Base-by-base conservation (phyloP, 1,284 basidiomycete species). In the Boletellus dicymbophilus region DNA sequence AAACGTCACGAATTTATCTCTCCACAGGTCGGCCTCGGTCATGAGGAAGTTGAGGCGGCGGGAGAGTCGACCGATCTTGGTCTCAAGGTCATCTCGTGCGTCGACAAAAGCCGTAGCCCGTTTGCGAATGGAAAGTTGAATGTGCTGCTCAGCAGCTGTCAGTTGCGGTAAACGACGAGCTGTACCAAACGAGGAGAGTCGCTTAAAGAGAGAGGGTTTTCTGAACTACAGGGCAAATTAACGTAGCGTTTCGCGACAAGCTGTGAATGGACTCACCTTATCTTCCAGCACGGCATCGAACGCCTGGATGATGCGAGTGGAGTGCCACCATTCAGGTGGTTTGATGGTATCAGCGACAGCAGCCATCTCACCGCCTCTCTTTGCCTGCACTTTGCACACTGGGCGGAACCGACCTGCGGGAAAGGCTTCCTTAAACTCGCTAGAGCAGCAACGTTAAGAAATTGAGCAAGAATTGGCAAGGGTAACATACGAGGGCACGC, bases 391-490 rank as follows among this genome's bases (percentile, higher is more conserved):
- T 67, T 88, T 90, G 76, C 87, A 93, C 36, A 88, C 81, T 12
- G 88, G 88, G 39, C 86, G 75, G 74, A 93, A 93, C 43, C 90
- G 80, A 41, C 94, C 93, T 3, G 88, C 90, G 4, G 95, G 94
- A 74, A 96, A 98, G 3, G 95, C 93, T 63, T 97, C 92, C 65
- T 95, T 94, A 75, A 96, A 92, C 69, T 98, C 95, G 54, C 88
- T 90, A 57, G n/a, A n/a, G 13, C 52, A 49, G 28, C 12, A 18
- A 54, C 36, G 21, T 26, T 25, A 47, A 39, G 52, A 38, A 13
- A 56, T 49, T 23, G 54, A 34, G 23, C 28, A 47, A 30, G 37
- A 33, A 16, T 28, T 5, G 18, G 4, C 9, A 31, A 34, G 40
- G 23, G 27, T 16, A 37, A 63, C 73, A 31, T 55, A 85, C 85